Evolutionary conservation across 1,139 yeast genomes (phyloP), one percentile per base, ranked within the genome.

Genomic region (Zygotorulaspora mrakii): DNA sequence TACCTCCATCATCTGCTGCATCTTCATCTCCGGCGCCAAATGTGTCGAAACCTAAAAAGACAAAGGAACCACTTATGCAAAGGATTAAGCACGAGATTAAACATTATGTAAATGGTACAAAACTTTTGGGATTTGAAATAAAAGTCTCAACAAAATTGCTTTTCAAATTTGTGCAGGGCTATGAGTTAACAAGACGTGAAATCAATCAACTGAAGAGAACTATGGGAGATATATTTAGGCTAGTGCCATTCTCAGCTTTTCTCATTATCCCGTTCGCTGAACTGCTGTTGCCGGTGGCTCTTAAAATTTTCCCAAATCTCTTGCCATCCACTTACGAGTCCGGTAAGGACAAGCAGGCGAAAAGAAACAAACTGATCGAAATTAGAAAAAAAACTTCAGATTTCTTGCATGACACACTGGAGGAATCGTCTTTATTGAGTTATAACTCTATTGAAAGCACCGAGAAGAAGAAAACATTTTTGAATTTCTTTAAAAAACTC

Each of bases 91-190:
- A 86, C 57, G 97, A 87, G 64, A 84, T 84, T 2, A 78, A 79
- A 41, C 98, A 91, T 64, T 89, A 89, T 64, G 88, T 95, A 86
- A 85, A 81, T 54, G 98, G 98, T 36, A 91, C 98, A 14, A 89
- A 88, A 66, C 76, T 91, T 46, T 70, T 91, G 40, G 97, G 97
- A 3, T 82, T 86, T 57, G 98, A 91, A 64, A 73, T 89, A 47
- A 83, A 79, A 63, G 82, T 91, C 23, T 85, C 96, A 1, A 79
- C 91, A 31, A 86, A 87, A 65, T 76, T 91, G 43, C 72, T 87
- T 40, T 66, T 85, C 52, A 91, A 87, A 62, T 74, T 86, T 74
- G 80, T 85, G 18, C 76, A 95, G 10, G 98, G 98, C n/a, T 87
- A 91, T 61, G 96, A 87, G 53, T 72, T 91, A 41, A 80, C 95